phyloP scores from a whole-genome alignment of 352 stramenopile genomes.

The Globisporangium cederbergense region DNA sequence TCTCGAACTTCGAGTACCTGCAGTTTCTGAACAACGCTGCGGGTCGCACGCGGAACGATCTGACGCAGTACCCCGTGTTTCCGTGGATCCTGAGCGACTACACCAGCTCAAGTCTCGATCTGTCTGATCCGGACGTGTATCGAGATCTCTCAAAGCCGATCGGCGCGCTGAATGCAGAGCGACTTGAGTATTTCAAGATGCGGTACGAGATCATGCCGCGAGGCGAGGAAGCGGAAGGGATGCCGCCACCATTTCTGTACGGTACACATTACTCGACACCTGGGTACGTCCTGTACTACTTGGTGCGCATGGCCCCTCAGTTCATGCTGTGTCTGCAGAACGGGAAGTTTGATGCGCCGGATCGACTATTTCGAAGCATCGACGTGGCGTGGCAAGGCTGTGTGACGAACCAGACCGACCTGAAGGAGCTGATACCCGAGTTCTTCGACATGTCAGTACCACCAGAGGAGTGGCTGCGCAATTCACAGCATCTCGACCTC shows the following conservation, averaged over 20 bases:
- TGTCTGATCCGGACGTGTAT: conserved; percentile 82
- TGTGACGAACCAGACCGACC: conserved; percentile 87
- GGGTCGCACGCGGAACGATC: conserved; percentile 85
- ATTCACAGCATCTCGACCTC: conserved; percentile 95
- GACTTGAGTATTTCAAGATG: conserved; percentile 85
- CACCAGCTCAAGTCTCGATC: conserved; percentile 75
- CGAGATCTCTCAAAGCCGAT: conserved; percentile 96
- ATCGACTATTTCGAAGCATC: conserved; percentile 97
- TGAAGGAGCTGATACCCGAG: conserved; percentile 99
- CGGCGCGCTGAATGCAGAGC: conserved; percentile 88
- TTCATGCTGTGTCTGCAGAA: conserved; percentile 96
- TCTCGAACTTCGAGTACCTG: conserved; percentile 96
- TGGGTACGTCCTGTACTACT: conserved; percentile 98
- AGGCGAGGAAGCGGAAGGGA: conserved; percentile 67
- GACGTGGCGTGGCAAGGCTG: conserved; percentile 87
- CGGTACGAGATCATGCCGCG: conserved; percentile 89
- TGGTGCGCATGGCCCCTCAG: conserved; percentile 95
- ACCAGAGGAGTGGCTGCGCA: conserved; percentile 96
- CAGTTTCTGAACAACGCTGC: conserved; percentile 88
- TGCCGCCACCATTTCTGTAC: conserved; percentile 95
- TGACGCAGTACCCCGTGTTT: conserved; percentile 97
- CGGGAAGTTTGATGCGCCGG: conserved; percentile 97
- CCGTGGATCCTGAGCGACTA: conserved; percentile 96
- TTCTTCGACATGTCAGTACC: conserved; percentile 89
- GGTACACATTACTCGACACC: conserved; percentile 93